Conservation (phyloP, 2,329 filamentous ascomycete genomes). For the Talaromyces rugulosus region DNA sequence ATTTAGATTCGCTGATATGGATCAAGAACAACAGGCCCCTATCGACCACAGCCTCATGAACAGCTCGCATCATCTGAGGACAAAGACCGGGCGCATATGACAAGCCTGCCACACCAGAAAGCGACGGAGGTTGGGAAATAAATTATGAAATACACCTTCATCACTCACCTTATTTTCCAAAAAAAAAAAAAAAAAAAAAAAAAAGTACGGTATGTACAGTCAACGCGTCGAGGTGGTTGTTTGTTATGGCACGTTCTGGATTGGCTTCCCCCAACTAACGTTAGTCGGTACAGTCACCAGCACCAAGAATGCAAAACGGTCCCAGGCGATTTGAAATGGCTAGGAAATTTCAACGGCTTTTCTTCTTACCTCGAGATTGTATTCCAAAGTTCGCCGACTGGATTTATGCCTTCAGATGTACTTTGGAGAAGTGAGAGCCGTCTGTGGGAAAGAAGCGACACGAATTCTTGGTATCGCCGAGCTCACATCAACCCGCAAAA, state of each 20-base stretch:
- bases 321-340: neutral
- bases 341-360: neutral
- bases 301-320: neutral
- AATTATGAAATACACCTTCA: neutral
- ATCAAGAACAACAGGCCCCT: neutral
- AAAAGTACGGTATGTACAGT: neutral
- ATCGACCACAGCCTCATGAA: neutral
- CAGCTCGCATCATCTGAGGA: neutral
- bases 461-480: neutral
- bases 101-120: neutral
- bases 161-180: neutral
- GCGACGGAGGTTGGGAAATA: neutral
- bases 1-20: neutral
- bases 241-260: neutral
- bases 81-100: neutral
- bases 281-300: neutral
- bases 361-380: neutral
- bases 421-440: neutral
- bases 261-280: neutral
- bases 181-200: neutral
- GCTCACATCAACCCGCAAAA: neutral
- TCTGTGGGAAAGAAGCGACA: neutral
- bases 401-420: neutral
- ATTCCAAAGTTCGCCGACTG: neutral
- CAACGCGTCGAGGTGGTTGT: neutral